A percentile compares a stretch with the other conserved stretches of the same genome.
phyloP scores from a whole-genome alignment of 441 rosid genomes.

The Macaranga tanarius region DNA sequence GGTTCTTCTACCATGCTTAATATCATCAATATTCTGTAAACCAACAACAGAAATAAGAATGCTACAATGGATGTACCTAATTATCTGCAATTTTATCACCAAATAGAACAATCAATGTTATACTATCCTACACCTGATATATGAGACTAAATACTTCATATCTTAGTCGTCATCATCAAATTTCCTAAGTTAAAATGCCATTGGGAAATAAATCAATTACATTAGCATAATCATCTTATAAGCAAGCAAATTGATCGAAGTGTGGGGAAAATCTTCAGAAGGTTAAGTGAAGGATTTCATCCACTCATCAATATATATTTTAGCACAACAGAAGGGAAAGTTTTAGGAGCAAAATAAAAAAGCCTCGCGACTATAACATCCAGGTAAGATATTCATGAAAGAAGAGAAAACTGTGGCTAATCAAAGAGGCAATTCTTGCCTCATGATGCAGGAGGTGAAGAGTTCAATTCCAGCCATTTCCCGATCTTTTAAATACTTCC shows the following conservation, averaged over 20 bases:
- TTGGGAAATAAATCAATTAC: conserved; percentile 2
- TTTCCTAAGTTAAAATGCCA: conserved; percentile 14
- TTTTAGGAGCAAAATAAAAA: background rate
- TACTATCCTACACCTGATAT: no score
- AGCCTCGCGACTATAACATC: background rate
- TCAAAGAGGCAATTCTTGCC: background rate
- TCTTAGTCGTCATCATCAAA: conserved; percentile 1
- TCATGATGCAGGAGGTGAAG: background rate
- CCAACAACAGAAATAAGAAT: conserved; percentile 24
- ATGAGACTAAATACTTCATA: background rate
- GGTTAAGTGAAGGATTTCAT: background rate
- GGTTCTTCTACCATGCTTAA: conserved; percentile 66
- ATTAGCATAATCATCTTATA: background rate
- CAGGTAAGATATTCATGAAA: background rate
- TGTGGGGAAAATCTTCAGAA: background rate
- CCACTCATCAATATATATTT: background rate
- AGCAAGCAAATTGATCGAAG: background rate
- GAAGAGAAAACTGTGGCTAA: background rate
- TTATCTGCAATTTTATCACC: conserved; percentile 1
- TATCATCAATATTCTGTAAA: conserved; percentile 80
- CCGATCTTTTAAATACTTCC: background rate
- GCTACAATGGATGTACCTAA: background rate
- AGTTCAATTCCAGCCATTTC: background rate
- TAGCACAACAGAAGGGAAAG: background rate
- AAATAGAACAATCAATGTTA: background rate